Evolutionary conservation across 768 basidiomycete species (phyloP).

Genomic region (Fomitopsis pulvina): DNA sequence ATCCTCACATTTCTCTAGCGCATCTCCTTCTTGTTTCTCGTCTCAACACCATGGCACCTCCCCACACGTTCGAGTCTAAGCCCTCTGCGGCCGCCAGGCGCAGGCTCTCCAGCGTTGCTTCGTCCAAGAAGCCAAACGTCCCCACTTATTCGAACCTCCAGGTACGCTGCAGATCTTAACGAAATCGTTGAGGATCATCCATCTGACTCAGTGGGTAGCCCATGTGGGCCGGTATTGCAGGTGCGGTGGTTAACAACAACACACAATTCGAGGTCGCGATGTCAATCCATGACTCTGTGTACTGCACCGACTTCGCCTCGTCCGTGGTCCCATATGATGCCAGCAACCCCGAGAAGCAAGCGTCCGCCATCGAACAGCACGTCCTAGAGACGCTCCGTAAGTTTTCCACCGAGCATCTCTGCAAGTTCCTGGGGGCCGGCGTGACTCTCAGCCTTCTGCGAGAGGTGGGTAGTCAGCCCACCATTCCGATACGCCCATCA

Average conservation of each 20-base stretch:
- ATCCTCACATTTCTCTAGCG: neutral
- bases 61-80: slow-evolving; percentile 52
- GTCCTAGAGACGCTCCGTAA: slow-evolving; percentile 60
- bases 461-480: slow-evolving; percentile 39
- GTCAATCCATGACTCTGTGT: slow-evolving; percentile 81
- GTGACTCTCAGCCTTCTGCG: slow-evolving; percentile 64
- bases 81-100: slow-evolving; percentile 57
- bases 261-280: slow-evolving; percentile 65
- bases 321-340: slow-evolving; percentile 44
- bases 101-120: slow-evolving; percentile 56
- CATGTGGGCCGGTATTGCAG: slow-evolving; percentile 84
- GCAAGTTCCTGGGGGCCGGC: slow-evolving; percentile 84
- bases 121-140: slow-evolving; percentile 47
- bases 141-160: slow-evolving; percentile 55
- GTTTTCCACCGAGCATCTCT: slow-evolving; percentile 70
- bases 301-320: slow-evolving; percentile 74
- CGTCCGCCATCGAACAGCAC: slow-evolving; percentile 54
- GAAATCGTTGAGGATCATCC: slow-evolving; percentile 14
- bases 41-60: slow-evolving; percentile 43
- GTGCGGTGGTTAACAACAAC: slow-evolving; percentile 50
- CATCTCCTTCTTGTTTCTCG: slow-evolving; percentile 15
- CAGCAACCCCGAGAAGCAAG: slow-evolving; percentile 47
- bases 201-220: slow-evolving; percentile 41
- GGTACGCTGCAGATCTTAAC: slow-evolving; percentile 34
- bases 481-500: neutral